Evolutionary conservation across 352 stramenopile genomes (phyloP).

Genomic region (Globisporangium recalcitrans): DNA sequence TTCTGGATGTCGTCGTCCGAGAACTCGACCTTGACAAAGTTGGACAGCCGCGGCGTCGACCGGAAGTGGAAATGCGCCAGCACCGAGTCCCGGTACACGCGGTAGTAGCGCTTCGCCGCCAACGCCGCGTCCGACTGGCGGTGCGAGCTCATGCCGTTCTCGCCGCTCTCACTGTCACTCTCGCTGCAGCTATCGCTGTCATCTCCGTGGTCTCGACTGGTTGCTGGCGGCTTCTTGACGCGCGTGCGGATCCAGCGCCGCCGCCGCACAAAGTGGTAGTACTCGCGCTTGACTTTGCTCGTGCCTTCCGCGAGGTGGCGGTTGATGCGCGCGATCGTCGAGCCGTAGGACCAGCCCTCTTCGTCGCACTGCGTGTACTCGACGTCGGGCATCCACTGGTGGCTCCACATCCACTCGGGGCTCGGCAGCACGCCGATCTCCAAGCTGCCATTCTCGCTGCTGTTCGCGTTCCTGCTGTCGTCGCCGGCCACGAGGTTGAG

Average conservation of each 20-base stretch:
- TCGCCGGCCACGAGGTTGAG: conserved; percentile 40
- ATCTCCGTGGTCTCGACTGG: background rate
- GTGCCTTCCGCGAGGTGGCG: conserved; percentile 70
- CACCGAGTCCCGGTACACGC: conserved; percentile 58
- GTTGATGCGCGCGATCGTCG: conserved; percentile 80
- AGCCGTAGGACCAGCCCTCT: conserved; percentile 84
- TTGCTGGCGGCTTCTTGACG: conserved; percentile 42
- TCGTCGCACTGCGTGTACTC: conserved; percentile 82
- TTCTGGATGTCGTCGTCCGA: conserved; percentile 62
- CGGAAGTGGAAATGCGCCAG: conserved; percentile 58
- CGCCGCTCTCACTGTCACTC: background rate
- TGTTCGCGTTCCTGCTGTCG: conserved; percentile 14
- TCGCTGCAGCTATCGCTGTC: conserved; percentile 1
- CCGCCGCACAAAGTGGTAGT: conserved; percentile 75
- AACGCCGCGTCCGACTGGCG: background rate
- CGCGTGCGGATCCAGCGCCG: conserved; percentile 78
- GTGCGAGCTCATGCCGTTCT: background rate
- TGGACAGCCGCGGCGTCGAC: conserved; percentile 29
- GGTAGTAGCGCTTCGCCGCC: conserved; percentile 46
- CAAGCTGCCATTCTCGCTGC: conserved; percentile 22
- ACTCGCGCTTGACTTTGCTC: conserved; percentile 65
- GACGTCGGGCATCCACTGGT: conserved; percentile 64
- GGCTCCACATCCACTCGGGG: conserved; percentile 79
- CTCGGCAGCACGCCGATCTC: conserved; percentile 64
- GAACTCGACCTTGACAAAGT: conserved; percentile 60